Conservation (phyloP, 441 rosid species). For the Mallotus japonicus region DNA sequence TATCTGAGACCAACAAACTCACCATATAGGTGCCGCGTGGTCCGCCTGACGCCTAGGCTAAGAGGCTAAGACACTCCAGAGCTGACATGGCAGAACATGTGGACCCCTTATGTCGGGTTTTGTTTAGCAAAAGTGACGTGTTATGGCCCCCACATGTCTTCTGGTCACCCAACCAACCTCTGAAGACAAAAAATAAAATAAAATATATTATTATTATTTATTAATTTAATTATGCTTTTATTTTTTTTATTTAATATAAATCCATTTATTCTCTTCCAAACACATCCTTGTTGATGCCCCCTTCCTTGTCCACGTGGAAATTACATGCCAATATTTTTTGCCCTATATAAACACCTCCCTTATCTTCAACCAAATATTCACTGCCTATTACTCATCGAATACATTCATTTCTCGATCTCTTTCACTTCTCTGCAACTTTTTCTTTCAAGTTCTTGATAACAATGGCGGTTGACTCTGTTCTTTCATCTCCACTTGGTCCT, state of each 20-base stretch:
- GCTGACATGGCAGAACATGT: slow-evolving; percentile 57
- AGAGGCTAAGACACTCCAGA: slow-evolving; percentile 24
- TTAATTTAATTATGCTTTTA: not conserved
- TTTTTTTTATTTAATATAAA: not conserved
- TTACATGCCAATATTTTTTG: not conserved
- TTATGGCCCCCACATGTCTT: slow-evolving; percentile 42
- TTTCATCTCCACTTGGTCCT: slow-evolving; percentile 65
- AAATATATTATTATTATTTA: not conserved
- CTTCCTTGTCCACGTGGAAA: slow-evolving; percentile 9
- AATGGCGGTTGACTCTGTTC: slow-evolving; percentile 73
- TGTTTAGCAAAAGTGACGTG: slow-evolving; percentile 29
- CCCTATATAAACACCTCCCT: slow-evolving; percentile 12
- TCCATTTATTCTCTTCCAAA: slow-evolving; percentile 9
- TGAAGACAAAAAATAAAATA: not conserved
- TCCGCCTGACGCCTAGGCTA: slow-evolving; percentile 26
- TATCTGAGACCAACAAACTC: slow-evolving; percentile 32
- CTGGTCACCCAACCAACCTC: slow-evolving; percentile 16
- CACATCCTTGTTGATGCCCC: not conserved
- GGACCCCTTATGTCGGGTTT: slow-evolving; percentile 40
- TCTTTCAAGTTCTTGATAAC: not conserved
- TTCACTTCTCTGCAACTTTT: no score
- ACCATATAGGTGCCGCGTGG: slow-evolving; percentile 42
- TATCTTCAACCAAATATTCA: not conserved
- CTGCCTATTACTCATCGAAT: not conserved
- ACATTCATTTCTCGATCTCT: no score